phyloP scores from a whole-genome alignment of 1,284 basidiomycete species.

The Polyporus tsugae region DNA sequence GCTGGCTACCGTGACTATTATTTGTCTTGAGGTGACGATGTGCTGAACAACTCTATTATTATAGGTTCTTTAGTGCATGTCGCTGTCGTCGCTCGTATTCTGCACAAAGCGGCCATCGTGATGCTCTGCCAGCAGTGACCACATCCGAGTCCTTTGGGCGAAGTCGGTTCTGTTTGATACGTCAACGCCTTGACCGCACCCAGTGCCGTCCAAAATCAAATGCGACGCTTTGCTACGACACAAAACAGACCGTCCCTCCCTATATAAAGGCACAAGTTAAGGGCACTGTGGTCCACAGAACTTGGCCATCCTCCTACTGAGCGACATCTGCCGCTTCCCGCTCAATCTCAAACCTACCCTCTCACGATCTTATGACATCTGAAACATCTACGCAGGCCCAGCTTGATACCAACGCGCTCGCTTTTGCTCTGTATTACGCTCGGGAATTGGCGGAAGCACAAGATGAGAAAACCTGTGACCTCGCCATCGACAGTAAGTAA shows the following conservation, averaged over 20 bases:
- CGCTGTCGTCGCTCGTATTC: too few relatives aligned
- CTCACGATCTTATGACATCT: not conserved
- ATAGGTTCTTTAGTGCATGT: not conserved
- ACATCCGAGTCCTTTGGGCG: too few relatives aligned
- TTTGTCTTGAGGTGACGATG: not conserved
- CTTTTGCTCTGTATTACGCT: not conserved
- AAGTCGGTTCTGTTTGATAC: too few relatives aligned
- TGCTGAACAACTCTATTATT: not conserved
- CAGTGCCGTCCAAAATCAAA: not conserved
- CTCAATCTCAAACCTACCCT: not conserved
- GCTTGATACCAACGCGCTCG: not conserved
- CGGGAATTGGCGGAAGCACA: not conserved
- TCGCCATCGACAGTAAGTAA: slow-evolving; percentile 1
- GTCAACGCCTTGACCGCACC: too few relatives aligned
- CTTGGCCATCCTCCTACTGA: not conserved
- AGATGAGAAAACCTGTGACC: not conserved
- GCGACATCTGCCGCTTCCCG: not conserved
- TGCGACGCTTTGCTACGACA: not conserved
- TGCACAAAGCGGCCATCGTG: too few relatives aligned
- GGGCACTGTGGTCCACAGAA: not conserved
- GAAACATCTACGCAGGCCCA: not conserved
- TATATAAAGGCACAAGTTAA: not conserved
- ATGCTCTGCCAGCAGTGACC: too few relatives aligned
- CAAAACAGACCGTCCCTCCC: not conserved
- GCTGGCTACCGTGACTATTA: not conserved